Base-by-base conservation (phyloP, 371 early-diverging fungal genomes). In the Mucor irregularis region DNA sequence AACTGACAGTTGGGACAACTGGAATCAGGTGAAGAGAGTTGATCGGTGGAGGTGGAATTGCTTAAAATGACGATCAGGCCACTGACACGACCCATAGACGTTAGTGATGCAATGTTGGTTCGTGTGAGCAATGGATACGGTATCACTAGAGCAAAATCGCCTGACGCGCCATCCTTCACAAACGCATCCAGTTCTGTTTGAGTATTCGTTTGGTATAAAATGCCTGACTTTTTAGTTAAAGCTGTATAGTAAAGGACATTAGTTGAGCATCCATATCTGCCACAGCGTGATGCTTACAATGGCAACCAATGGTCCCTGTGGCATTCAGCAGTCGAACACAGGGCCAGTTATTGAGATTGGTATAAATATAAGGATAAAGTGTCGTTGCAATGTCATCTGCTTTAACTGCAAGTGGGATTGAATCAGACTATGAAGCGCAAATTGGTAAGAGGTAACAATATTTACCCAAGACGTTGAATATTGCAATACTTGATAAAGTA, bases 1-100 rank as follows among this genome's bases (percentile, higher is more conserved):
- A 73, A 88, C 50, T 85, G 68, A 49, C 86, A 88, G 46, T 88
- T 88, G 3, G 92, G 92, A 61, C 87, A 88, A 3, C 68, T 62
- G 5, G 69, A 48, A 46, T 91, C 92, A 0, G 86, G 83, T 3
- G 91, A 91, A 19, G 42, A 14, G 1, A 52, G 25, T 25, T 6
- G 28, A 28, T 26, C 5, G 26, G 6, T 25, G 21, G 46, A 48
- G 3, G 47, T 50, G 14, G 49, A 24, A 24, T 31, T 33, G 19
- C 57, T 37, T 22, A 68, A 33, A 29, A 68, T 22, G 0, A 61
- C 61, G 5, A 76, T 61, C 6, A 76, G 30, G 4, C 76, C 76
- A 21, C 53, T 56, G 7, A 71, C 55, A 33, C 58, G 58, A 0
- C 46, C 44, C 1, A 53, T 64, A 4, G 45, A 28, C 9, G 61